Percentiles rank a stretch among this genome's conserved stretches.
phyloP scores from a whole-genome alignment of 2,329 filamentous ascomycete genomes.

The Thermothelomyces thermophilus region DNA sequence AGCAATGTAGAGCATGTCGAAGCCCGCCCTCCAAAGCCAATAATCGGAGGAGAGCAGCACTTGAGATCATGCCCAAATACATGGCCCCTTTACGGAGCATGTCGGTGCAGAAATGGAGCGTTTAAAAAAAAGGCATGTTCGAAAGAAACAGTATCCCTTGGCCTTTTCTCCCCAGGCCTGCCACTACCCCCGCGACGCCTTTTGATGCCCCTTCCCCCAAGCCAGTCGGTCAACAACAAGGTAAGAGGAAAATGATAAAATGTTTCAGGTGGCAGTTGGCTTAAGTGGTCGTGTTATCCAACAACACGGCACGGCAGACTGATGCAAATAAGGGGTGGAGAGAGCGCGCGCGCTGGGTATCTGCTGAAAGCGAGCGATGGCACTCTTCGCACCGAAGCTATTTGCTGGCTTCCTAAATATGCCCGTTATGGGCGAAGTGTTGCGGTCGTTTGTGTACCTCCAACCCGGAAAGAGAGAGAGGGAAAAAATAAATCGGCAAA shows the following conservation, averaged over 20 bases:
- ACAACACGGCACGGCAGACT: conserved; percentile 1
- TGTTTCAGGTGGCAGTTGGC: background rate
- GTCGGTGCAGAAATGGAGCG: background rate
- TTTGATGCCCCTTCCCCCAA: background rate
- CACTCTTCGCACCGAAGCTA: no score
- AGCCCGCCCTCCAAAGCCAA: background rate
- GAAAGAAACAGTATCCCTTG: background rate
- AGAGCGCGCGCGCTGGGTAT: background rate
- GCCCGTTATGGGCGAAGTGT: no score
- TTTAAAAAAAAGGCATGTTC: background rate
- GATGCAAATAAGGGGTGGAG: background rate
- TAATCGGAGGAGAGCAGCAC: background rate
- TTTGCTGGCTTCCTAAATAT: no score
- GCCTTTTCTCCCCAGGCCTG: background rate
- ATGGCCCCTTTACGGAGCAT: background rate
- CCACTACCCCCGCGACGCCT: background rate
- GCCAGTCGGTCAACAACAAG: background rate
- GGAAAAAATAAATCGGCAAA: no score
- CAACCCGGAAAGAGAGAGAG: background rate
- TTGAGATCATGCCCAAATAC: background rate
- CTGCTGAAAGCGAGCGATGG: background rate
- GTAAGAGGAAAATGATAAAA: background rate
- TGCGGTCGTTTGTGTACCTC: no score
- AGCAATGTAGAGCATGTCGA: background rate
- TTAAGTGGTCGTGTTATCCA: no score